Evolutionary conservation across 768 basidiomycete species (phyloP).

Genomic region (Hemileccinum rubropunctum): DNA sequence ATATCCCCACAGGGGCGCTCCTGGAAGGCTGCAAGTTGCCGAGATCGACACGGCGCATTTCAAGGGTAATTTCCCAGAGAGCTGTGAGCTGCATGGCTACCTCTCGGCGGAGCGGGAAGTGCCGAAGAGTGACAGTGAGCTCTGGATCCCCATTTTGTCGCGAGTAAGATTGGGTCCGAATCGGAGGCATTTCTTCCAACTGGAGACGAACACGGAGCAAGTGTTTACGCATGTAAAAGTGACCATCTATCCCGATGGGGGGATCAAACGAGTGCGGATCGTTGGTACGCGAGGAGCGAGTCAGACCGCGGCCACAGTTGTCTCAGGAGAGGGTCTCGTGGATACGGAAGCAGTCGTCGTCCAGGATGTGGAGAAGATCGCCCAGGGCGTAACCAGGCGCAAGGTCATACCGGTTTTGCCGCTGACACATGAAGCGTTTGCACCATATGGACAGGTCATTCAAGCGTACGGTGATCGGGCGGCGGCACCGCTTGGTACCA

Average conservation of each 20-base stretch:
- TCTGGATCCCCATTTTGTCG: slow-evolving; percentile 75
- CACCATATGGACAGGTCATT: slow-evolving; percentile 86
- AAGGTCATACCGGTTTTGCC: slow-evolving; percentile 54
- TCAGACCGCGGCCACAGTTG: slow-evolving; percentile 7
- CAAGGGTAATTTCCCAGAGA: slow-evolving; percentile 93
- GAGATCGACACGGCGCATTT: slow-evolving; percentile 96
- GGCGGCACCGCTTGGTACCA: slow-evolving; percentile 64
- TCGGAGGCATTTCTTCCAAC: slow-evolving; percentile 84
- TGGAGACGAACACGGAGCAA: slow-evolving; percentile 58
- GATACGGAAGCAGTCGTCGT: slow-evolving; percentile 2
- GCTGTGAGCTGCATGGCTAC: slow-evolving; percentile 73
- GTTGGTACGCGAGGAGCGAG: slow-evolving; percentile 54
- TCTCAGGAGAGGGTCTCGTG: slow-evolving; percentile 2
- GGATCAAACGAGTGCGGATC: slow-evolving; percentile 88
- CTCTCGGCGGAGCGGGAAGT: slow-evolving; percentile 29
- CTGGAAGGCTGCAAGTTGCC: slow-evolving; percentile 69
- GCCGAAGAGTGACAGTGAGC: slow-evolving; percentile 36
- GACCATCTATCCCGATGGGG: slow-evolving; percentile 93
- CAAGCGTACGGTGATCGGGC: slow-evolving; percentile 76
- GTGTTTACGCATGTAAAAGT: slow-evolving; percentile 82
- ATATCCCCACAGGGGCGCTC: slow-evolving; percentile 53
- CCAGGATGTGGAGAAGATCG: not conserved
- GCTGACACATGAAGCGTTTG: slow-evolving; percentile 83
- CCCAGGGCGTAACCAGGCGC: slow-evolving; percentile 11
- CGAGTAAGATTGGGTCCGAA: slow-evolving; percentile 85